A percentile compares a stretch with the other conserved stretches of the same genome.
Conservation (phyloP, 345 rosid genomes). For the Microthlaspi erraticum region DNA sequence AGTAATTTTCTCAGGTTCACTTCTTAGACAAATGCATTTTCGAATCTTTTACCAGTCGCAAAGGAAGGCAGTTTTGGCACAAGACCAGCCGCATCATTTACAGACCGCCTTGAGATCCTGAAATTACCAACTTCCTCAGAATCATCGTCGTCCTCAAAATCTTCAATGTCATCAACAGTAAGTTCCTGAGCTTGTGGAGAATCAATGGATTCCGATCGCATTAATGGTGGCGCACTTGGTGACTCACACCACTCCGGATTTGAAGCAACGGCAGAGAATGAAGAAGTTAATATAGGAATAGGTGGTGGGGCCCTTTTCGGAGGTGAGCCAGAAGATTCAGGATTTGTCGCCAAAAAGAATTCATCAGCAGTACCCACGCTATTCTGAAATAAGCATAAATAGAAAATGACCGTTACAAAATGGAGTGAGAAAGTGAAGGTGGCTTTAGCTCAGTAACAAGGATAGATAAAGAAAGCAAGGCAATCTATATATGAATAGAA, state of each 20-base stretch:
- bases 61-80: conserved; percentile 78
- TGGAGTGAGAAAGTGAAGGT: neutral
- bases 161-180: conserved; percentile 98
- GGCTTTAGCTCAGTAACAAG: neutral
- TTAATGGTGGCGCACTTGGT: conserved; percentile 52
- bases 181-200: conserved; percentile 75
- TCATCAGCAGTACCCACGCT: conserved; percentile 71
- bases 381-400: conserved; percentile 59
- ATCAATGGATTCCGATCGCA: conserved; percentile 74
- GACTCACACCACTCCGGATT: conserved; percentile 53
- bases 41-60: conserved; percentile 67
- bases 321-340: conserved; percentile 90
- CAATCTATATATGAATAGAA: neutral
- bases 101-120: conserved; percentile 74
- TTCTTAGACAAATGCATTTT: neutral
- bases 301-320: conserved; percentile 91
- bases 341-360: conserved; percentile 84
- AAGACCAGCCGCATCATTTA: conserved; percentile 74
- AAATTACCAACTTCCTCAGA: conserved; percentile 64
- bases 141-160: conserved; percentile 85
- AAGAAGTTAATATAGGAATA: conserved; percentile 51
- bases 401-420: conserved; percentile 8
- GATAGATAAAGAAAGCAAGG: neutral
- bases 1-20: neutral
- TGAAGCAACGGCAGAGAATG: conserved; percentile 51